Conservation (phyloP, 2,329 filamentous ascomycete genomes). For the Plectosphaerella cucumerina region DNA sequence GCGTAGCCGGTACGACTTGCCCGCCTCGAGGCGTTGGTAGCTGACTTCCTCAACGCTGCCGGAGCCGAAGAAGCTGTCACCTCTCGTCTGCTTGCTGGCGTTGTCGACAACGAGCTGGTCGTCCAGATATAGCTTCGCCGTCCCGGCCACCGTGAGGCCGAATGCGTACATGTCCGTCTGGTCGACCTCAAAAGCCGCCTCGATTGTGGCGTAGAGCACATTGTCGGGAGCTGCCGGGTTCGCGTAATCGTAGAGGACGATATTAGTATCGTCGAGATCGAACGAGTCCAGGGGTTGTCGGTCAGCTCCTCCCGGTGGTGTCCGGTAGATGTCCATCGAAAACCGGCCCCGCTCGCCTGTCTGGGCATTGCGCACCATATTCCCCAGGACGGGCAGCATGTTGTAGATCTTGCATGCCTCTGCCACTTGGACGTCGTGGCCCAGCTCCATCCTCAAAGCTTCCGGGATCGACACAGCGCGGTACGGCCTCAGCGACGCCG, state of each 20-base stretch:
- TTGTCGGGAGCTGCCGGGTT: conserved; percentile 21
- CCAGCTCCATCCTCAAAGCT: conserved; percentile 17
- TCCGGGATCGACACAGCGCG: conserved; percentile 23
- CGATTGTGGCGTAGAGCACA: conserved; percentile 16
- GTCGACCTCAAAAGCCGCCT: conserved; percentile 17
- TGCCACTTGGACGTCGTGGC: conserved; percentile 14
- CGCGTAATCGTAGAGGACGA: conserved; percentile 21
- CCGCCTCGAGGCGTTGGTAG: conserved; percentile 4
- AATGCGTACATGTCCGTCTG: conserved; percentile 22
- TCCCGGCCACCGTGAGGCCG: conserved; percentile 18
- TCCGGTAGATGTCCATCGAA: not conserved
- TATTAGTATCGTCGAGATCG: conserved; percentile 15
- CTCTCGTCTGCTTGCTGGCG: conserved; percentile 37
- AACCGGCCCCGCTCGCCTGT: conserved; percentile 5
- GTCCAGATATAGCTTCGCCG: conserved; percentile 22
- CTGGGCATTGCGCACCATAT: conserved; percentile 4
- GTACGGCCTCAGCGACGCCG: conserved; percentile 24
- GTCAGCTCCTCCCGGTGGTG: not conserved
- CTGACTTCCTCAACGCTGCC: conserved; percentile 10
- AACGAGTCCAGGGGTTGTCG: conserved; percentile 14
- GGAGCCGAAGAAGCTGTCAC: conserved; percentile 21
- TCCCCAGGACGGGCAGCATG: conserved; percentile 25
- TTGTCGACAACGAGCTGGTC: conserved; percentile 39
- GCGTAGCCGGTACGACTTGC: conserved; percentile 7
- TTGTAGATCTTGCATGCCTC: conserved; percentile 23